Evolutionary conservation across 1,139 yeast genomes (phyloP).

Genomic region (Spathaspora sp.): DNA sequence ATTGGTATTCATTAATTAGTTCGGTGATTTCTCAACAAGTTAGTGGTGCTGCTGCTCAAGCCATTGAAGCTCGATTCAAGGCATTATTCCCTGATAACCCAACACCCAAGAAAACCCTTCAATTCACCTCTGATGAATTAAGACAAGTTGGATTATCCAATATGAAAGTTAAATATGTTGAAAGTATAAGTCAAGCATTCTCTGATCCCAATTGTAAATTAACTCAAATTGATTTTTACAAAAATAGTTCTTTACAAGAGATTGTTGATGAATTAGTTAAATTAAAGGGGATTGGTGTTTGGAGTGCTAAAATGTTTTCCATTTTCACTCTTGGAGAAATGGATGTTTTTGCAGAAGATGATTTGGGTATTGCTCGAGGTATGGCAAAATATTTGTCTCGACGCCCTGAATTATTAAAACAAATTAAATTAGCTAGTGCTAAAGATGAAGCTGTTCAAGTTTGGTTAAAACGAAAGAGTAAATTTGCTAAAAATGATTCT

Average conservation of each 20-base stretch:
- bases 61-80: conserved; percentile 54
- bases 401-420: conserved; percentile 51
- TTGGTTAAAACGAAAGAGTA: conserved; percentile 34
- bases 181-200: conserved; percentile 61
- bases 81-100: conserved; percentile 46
- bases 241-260: conserved; percentile 38
- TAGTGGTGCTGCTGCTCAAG: conserved; percentile 77
- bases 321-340: conserved; percentile 64
- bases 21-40: conserved; percentile 78
- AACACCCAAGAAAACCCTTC: conserved; percentile 48
- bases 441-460: conserved; percentile 28
- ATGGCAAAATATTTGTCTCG: conserved; percentile 59
- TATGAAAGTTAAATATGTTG: conserved; percentile 65
- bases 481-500: conserved; percentile 40
- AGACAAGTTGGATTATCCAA: conserved; percentile 69
- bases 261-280: conserved; percentile 54
- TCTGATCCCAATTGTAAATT: conserved; percentile 35
- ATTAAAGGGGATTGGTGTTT: conserved; percentile 81
- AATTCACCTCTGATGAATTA: conserved; percentile 45
- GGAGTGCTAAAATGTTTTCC: conserved; percentile 91
- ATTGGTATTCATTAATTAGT: conserved; percentile 39
- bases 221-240: conserved; percentile 39
- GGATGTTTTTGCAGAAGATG: conserved; percentile 76
- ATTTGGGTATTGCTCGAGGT: conserved; percentile 85
- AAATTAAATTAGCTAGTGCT: conserved; percentile 35